phyloP scores from a whole-genome alignment of 768 basidiomycete genomes.

The Suillus fuscotomentosus region DNA sequence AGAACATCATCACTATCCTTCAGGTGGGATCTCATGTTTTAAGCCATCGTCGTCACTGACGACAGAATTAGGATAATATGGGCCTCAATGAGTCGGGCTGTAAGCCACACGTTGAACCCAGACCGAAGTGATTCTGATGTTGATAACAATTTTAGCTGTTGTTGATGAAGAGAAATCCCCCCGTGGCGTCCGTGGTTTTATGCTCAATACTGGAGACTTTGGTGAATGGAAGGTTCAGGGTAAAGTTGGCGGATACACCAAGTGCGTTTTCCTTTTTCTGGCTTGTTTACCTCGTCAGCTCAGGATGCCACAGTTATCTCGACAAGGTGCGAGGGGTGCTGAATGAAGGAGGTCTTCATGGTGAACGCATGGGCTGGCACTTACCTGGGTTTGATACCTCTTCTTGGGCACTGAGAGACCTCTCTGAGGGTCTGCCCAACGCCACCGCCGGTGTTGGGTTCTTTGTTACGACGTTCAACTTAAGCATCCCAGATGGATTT shows the following conservation, averaged over 20 bases:
- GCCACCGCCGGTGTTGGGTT: constrained; percentile 72
- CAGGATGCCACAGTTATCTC: constrained; percentile 50
- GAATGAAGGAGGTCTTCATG: constrained; percentile 72
- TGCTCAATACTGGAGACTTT: constrained; percentile 61
- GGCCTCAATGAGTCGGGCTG: constrained; percentile 66
- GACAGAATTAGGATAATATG: constrained; percentile 64
- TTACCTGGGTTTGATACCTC: constrained; percentile 68
- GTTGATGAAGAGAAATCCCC: constrained; percentile 66
- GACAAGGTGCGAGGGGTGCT: constrained; percentile 70
- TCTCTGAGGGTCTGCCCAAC: constrained; percentile 57
- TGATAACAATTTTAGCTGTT: constrained; percentile 25
- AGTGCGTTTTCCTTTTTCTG: constrained; percentile 38
- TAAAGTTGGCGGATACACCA: constrained; percentile 68
- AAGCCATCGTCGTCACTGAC: neutral
- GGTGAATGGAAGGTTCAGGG: constrained; percentile 72
- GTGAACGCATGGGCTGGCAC: constrained; percentile 75
- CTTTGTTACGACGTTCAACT: constrained; percentile 71
- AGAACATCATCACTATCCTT: constrained; percentile 77
- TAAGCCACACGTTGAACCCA: constrained; percentile 22
- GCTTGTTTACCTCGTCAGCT: constrained; percentile 2
- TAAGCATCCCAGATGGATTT: constrained; percentile 55
- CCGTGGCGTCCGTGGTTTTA: constrained; percentile 76
- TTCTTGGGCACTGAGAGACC: constrained; percentile 55
- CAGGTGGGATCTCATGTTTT: constrained; percentile 44
- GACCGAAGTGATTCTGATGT: neutral